Evolutionary conservation across 345 rosid species (phyloP).

Genomic region (Populus simonii): DNA sequence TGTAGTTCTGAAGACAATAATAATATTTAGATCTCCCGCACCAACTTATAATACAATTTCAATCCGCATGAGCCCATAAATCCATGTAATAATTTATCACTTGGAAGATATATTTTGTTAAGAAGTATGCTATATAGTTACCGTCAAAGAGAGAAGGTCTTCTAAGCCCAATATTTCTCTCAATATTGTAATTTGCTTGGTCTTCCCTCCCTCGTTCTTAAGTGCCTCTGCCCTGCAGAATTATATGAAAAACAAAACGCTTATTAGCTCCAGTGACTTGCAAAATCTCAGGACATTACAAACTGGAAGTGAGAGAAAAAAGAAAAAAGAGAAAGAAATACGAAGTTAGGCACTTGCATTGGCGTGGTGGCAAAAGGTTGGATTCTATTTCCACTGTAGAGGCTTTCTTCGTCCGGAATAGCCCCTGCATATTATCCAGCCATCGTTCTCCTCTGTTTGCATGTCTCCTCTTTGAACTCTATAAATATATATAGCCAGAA

Average conservation of each 20-base stretch:
- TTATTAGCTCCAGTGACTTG: no score
- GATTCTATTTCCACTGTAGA: neutral
- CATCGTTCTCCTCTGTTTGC: neutral
- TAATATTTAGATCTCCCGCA: no score
- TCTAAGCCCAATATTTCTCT: conserved; percentile 13
- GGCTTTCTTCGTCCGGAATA: neutral
- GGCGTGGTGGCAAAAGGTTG: neutral
- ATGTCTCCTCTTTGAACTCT: neutral
- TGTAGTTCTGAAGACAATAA: no score
- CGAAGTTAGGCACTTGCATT: neutral
- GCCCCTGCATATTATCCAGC: neutral
- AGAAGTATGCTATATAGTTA: neutral
- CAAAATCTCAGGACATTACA: no score
- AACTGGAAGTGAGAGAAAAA: no score
- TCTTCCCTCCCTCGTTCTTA: neutral
- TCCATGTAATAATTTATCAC: no score
- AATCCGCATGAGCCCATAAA: no score
- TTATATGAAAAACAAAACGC: no score
- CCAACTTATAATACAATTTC: no score
- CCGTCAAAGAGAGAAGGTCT: conserved; percentile 17
- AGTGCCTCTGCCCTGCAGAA: conserved; percentile 1
- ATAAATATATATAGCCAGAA: no score
- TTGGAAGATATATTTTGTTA: neutral
- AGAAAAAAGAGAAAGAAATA: accelerated
- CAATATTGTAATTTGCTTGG: neutral